phyloP scores from a whole-genome alignment of 768 basidiomycete species.

The Lentinus tigrinus region DNA sequence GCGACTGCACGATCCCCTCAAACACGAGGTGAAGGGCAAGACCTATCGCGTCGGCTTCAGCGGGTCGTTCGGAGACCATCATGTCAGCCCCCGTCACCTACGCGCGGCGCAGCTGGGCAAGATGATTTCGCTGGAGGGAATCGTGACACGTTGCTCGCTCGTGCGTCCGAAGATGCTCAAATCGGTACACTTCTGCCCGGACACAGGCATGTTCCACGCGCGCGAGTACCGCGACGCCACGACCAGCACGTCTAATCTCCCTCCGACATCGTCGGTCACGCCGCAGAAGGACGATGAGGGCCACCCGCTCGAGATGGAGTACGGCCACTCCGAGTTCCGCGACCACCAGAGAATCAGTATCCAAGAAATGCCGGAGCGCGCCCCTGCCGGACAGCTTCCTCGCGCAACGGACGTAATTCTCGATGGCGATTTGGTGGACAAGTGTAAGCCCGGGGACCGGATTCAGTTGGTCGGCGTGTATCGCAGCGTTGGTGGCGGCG shows the following conservation, averaged over 20 bases:
- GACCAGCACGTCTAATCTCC: slow-evolving; percentile 79
- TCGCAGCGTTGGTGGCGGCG: slow-evolving; percentile 90
- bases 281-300: slow-evolving; percentile 94
- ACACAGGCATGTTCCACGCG: slow-evolving; percentile 78
- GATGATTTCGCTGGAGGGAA: slow-evolving; percentile 97
- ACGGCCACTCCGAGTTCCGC: slow-evolving; percentile 85
- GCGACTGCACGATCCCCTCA: slow-evolving; percentile 71
- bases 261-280: slow-evolving; percentile 82
- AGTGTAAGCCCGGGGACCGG: slow-evolving; percentile 96
- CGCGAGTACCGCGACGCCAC: slow-evolving; percentile 94
- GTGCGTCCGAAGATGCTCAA: slow-evolving; percentile 98
- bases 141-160: slow-evolving; percentile 96
- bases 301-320: slow-evolving; percentile 84
- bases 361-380: slow-evolving; percentile 99
- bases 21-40: slow-evolving; percentile 80
- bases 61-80: slow-evolving; percentile 97
- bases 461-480: slow-evolving; percentile 96
- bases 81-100: slow-evolving; percentile 92
- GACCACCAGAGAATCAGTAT: slow-evolving; percentile 98
- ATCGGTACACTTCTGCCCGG: slow-evolving; percentile 94
- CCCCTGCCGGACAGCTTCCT: slow-evolving; percentile 95
- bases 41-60: slow-evolving; percentile 87
- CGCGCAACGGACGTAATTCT: slow-evolving; percentile 94
- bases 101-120: slow-evolving; percentile 86
- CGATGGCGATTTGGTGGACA: slow-evolving; percentile 96